Base-by-base conservation (phyloP, 176 grass and related monocot genomes). In the Leersia perrieri region DNA sequence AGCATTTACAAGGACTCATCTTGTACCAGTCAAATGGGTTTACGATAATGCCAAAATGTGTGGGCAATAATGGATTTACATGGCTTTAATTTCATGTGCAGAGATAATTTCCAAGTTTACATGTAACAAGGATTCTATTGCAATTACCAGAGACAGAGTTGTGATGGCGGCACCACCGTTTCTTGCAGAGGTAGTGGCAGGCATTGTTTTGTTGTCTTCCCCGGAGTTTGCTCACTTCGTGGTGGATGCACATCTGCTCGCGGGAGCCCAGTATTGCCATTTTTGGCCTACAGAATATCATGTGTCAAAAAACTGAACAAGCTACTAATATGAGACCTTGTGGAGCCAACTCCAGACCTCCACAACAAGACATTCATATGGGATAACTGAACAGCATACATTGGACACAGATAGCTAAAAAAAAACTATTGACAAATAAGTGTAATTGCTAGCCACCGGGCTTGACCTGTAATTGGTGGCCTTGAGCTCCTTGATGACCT, bases 231-330 rank as follows among this genome's bases (percentile, higher is more conserved):
- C 79, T 79, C 61, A 95, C 96, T 84, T 93, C 90, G 0, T 91
- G 70, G 82, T 98, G 90, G 85, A 98, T 89, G 86, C 96, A 98
- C 96, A 98, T 93, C 79, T 93, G 96, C 75, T 98, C 95, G 47
- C 95, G 92, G 68, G 95, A 98, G 42, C 95, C 95, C 14, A 94
- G 70, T 40, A 95, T 80, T 32, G 90, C 88, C 92, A 98, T 95
- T 81, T 91, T 98, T 0, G 92, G 96, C 80, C 96, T 98, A 78
- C 78, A 85, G 88, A 77, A 81, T 23, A 18, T 42, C 44, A 65
- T 45, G 3, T 1, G 60, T 15, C 16, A 79, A 63, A 63, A 47
- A 83, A 67, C 47, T 10, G 26, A 42, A 47, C 29, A 33, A 33
- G 4, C 9, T 71, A 53, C 6, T 51, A 20, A 16, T 20, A 36